Evolutionary conservation across 495 filamentous ascomycete genomes (phyloP).

Genomic region (Polyplosphaeria fusca): DNA sequence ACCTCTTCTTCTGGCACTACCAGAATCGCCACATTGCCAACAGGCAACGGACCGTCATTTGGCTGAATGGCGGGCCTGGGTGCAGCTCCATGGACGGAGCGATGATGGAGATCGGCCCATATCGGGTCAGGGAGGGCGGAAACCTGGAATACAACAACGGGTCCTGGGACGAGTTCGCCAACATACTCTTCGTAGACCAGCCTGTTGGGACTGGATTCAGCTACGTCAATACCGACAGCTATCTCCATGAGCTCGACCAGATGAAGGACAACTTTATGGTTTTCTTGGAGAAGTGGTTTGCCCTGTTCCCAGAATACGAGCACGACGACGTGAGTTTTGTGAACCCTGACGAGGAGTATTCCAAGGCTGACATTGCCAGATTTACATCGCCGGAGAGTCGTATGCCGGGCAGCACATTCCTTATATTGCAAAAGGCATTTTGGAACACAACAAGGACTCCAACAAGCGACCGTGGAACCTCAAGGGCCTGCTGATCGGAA

Average conservation of each 20-base stretch:
- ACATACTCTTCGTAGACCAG: slow-evolving; percentile 93
- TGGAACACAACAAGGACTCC: slow-evolving; percentile 70
- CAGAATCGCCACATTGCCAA: slow-evolving; percentile 94
- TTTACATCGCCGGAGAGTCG: slow-evolving; percentile 93
- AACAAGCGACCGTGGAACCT: slow-evolving; percentile 64
- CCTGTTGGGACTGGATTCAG: slow-evolving; percentile 96
- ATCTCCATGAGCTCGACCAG: slow-evolving; percentile 75
- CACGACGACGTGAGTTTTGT: slow-evolving; percentile 75
- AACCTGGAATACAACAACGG: slow-evolving; percentile 80
- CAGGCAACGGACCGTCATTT: slow-evolving; percentile 86
- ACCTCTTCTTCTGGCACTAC: slow-evolving; percentile 98
- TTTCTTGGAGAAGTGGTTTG: slow-evolving; percentile 89
- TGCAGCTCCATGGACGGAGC: slow-evolving; percentile 97
- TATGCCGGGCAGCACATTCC: slow-evolving; percentile 97
- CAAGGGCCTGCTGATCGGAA: slow-evolving; percentile 87
- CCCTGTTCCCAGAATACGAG: slow-evolving; percentile 86
- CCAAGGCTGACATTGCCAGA: slow-evolving; percentile 46
- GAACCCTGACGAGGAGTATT: neutral
- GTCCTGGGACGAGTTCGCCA: slow-evolving; percentile 96
- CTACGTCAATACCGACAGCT: slow-evolving; percentile 84
- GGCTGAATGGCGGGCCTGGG: slow-evolving; percentile 94
- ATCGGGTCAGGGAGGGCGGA: slow-evolving; percentile 73
- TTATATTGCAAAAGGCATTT: slow-evolving; percentile 84
- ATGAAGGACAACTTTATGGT: slow-evolving; percentile 86
- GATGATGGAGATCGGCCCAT: slow-evolving; percentile 96